Base-by-base conservation (phyloP, 148 eudicot genomes). In the Vaccinium corymbosum region DNA sequence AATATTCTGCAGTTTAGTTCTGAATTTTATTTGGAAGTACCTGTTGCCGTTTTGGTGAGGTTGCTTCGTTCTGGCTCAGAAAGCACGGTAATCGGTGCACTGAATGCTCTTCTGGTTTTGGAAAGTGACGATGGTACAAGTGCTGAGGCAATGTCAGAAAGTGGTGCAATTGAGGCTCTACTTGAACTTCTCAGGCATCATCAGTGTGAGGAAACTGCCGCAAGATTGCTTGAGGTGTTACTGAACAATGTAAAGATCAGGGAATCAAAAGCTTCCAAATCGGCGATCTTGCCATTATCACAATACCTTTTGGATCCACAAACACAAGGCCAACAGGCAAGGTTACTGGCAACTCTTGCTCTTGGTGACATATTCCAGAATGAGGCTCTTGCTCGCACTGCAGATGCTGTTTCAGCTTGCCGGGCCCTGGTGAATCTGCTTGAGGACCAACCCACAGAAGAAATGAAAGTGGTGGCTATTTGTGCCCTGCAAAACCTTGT, bases 301-400 rank as follows among this genome's bases (percentile, higher is more conserved):
- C 99, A 97, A 84, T 97, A 97, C 88, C 97, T 97, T 76, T 86
- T 95, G 94, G 99, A 97, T 82, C 99, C 98, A 80, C 98, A 97
- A 86, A 97, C 98, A 85, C 98, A 97, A 90, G 98, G 94, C 86
- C 99, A 92, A 87, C 99, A 95, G 83, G 98, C 98, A 62, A 93
- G 98, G 78, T 82, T 97, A 86, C 87, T 97, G 74, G 99, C 95
- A 64, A 93, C 98, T 66, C 93, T 97, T 83, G 98, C 99, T 56
- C 92, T 97, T 81, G 99, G 99, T 61, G 98, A 97, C 88, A 89
- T 97, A 35, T 95, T 97, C 89, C 99, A 97, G 89, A 95, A 97
- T 62, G 98, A 97, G 90, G 86, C 90, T 81, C 99, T 97, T 85
- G 98, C 98, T 85, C 93, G 98, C 81, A 84, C 90, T 82, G 87